Percentiles rank a stretch among this genome's conserved stretches.
phyloP scores from a whole-genome alignment of 768 basidiomycete genomes.

The Mycena alexandri region DNA sequence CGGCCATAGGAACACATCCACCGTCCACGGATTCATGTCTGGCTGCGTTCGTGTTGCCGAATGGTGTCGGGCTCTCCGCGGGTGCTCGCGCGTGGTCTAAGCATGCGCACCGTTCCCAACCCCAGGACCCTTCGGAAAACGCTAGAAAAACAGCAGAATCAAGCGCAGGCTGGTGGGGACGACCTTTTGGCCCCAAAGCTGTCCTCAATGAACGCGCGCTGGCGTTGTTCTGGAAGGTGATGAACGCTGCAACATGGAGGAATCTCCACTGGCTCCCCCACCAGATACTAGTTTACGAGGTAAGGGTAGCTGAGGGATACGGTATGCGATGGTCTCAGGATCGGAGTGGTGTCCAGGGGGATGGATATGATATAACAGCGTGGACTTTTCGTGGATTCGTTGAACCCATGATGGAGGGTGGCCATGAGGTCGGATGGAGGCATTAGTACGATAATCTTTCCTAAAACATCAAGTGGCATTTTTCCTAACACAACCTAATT shows the following conservation, averaged over 20 bases:
- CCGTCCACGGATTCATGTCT: slow-evolving; percentile 65
- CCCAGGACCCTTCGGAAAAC: slow-evolving; percentile 27
- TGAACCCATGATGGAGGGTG: slow-evolving; percentile 77
- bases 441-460: slow-evolving; percentile 48
- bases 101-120: slow-evolving; percentile 68
- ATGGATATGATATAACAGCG: slow-evolving; percentile 40
- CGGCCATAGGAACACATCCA: slow-evolving; percentile 64
- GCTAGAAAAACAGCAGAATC: slow-evolving; percentile 17
- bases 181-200: slow-evolving; percentile 64
- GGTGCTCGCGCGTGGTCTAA: slow-evolving; percentile 79
- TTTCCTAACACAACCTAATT: neutral
- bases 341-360: slow-evolving; percentile 39
- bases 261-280: slow-evolving; percentile 79
- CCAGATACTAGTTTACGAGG: slow-evolving; percentile 71
- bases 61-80: slow-evolving; percentile 63
- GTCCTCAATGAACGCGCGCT: slow-evolving; percentile 67
- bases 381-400: slow-evolving; percentile 77
- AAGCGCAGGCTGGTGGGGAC: slow-evolving; percentile 70
- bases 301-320: slow-evolving; percentile 70
- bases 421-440: slow-evolving; percentile 73
- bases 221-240: slow-evolving; percentile 65
- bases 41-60: slow-evolving; percentile 63
- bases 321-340: slow-evolving; percentile 78
- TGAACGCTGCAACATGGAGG: slow-evolving; percentile 67
- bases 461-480: neutral